Conservation (phyloP, 2,329 filamentous ascomycete species). For the Elsinoe necatrix region DNA sequence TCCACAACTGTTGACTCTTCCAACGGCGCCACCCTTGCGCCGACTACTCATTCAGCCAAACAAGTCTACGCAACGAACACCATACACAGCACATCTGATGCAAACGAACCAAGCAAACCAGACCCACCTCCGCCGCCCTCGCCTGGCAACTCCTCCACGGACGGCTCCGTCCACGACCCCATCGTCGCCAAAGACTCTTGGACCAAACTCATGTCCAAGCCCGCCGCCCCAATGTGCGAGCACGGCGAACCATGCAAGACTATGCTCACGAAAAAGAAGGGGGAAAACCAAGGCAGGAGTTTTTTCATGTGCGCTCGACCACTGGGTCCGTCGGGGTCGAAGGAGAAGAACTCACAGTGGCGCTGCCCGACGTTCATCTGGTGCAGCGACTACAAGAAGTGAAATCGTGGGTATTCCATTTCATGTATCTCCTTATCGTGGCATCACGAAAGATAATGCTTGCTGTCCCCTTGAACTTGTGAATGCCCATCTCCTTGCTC, state of each 20-base stretch:
- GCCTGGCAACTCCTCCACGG: constrained; percentile 16
- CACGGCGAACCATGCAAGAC: constrained; percentile 82
- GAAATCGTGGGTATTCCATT: constrained; percentile 12
- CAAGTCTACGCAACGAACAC: not conserved
- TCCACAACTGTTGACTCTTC: not conserved
- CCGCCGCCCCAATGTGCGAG: constrained; percentile 69
- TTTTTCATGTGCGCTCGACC: constrained; percentile 67
- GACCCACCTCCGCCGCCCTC: constrained; percentile 14
- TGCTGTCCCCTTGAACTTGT: not conserved
- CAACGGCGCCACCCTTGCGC: not conserved
- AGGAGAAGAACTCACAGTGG: constrained; percentile 79
- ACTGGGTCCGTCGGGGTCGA: constrained; percentile 73
- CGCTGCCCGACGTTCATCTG: constrained; percentile 77
- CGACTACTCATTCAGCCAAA: not conserved
- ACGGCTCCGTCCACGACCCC: constrained; percentile 52
- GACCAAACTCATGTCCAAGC: constrained; percentile 73
- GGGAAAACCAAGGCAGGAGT: constrained; percentile 63
- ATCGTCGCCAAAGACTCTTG: constrained; percentile 71
- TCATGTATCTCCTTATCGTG: constrained; percentile 2
- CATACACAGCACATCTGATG: not conserved
- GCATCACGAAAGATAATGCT: not conserved
- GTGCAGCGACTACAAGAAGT: constrained; percentile 53
- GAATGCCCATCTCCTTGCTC: not conserved
- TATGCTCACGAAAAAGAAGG: constrained; percentile 78
- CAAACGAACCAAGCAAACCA: not conserved